These are phyloP conservation scores for Termitomyces sp. DNA, from an alignment of 768 basidiomycete genomes.

Conservation along the genomic window DNA sequence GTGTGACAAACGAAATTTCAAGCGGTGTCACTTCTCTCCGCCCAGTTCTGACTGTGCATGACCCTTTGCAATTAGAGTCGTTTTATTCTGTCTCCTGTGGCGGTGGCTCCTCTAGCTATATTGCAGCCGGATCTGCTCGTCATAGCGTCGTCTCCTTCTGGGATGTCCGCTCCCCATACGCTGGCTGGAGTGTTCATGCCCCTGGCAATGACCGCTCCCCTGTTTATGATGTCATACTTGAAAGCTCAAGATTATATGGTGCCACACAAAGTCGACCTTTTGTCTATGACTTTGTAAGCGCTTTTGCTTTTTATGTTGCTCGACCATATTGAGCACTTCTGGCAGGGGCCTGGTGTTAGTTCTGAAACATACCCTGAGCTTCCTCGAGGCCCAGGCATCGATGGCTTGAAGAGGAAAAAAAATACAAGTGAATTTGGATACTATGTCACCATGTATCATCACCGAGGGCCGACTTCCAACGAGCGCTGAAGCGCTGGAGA, in stretches of 20 bases:
- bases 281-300: constrained; percentile 69
- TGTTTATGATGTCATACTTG: constrained; percentile 69
- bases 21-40: constrained; percentile 33
- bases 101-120: constrained; percentile 60
- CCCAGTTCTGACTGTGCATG: constrained; percentile 59
- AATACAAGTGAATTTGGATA: constrained; percentile 40
- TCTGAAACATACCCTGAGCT: constrained; percentile 48
- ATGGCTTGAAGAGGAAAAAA: constrained; percentile 26
- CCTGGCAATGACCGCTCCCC: constrained; percentile 79
- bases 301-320: not conserved
- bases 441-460: constrained; percentile 44
- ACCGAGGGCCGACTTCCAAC: constrained; percentile 10
- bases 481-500: constrained; percentile 4
- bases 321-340: not conserved
- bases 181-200: constrained; percentile 77
- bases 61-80: constrained; percentile 69
- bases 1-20: constrained; percentile 9
- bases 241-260: constrained; percentile 77
- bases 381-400: constrained; percentile 21
- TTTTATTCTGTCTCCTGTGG: constrained; percentile 76
- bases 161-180: constrained; percentile 63
- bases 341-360: constrained; percentile 55
- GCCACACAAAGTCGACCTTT: constrained; percentile 75
- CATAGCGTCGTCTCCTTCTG: constrained; percentile 80
- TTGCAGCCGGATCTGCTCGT: constrained; percentile 75